Evolutionary conservation across 1,139 yeast genomes (phyloP).

Genomic region (Wickerhamiella infanticola): DNA sequence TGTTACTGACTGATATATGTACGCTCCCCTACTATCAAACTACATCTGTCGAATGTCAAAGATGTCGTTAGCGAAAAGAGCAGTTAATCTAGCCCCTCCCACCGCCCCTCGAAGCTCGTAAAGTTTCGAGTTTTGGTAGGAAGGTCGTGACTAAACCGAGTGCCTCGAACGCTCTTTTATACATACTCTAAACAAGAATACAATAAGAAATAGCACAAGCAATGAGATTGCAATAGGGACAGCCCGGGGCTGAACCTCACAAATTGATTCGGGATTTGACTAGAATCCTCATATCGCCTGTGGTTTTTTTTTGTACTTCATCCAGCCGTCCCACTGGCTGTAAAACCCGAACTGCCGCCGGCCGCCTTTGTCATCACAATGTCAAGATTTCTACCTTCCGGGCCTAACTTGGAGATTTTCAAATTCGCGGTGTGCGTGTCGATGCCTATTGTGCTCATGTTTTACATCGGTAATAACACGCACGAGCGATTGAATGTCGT

Average conservation of each 20-base stretch:
- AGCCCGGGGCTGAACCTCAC: too few species aligned
- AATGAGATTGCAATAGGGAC: too few species aligned
- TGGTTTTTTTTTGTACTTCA: not conserved
- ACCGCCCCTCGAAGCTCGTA: slow-evolving; percentile 5
- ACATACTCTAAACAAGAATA: too few species aligned
- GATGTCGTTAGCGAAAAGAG: slow-evolving; percentile 19
- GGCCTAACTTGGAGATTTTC: slow-evolving; percentile 41
- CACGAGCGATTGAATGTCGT: slow-evolving; percentile 80
- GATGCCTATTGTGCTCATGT: slow-evolving; percentile 80
- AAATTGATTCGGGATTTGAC: too few species aligned
- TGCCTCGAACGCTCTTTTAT: too few species aligned
- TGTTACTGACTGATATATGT: slow-evolving; percentile 6
- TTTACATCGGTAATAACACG: slow-evolving; percentile 79
- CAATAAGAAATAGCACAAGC: too few species aligned
- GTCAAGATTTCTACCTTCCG: slow-evolving; percentile 3
- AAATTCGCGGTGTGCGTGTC: slow-evolving; percentile 77
- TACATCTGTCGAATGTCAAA: slow-evolving; percentile 13
- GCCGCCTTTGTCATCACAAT: not conserved
- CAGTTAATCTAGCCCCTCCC: slow-evolving; percentile 7
- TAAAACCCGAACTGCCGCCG: too few species aligned
- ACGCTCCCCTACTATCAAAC: slow-evolving; percentile 19
- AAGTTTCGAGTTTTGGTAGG: not conserved
- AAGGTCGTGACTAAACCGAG: too few species aligned
- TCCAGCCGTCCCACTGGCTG: not conserved
- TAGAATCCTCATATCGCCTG: too few species aligned